phyloP scores from a whole-genome alignment of 1,139 yeast species.

The Blastobotrys malaysiensis region DNA sequence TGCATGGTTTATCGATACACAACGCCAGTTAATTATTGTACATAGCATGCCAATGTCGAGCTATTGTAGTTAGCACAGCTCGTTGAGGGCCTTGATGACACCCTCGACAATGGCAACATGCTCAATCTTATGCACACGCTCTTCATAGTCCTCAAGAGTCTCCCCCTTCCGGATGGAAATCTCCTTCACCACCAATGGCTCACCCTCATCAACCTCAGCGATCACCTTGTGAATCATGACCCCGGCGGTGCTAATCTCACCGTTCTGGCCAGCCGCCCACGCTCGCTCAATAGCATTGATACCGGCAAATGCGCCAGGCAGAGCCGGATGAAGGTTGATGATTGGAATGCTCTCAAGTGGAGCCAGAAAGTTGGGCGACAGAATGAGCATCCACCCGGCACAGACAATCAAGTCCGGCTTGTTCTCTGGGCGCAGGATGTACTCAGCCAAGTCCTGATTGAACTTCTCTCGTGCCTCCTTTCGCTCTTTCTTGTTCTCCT shows the following conservation, averaged over 20 bases:
- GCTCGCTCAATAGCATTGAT: conserved; percentile 96
- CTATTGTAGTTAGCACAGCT: conserved; percentile 25
- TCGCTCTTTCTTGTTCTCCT: conserved; percentile 54
- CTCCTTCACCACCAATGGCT: conserved; percentile 78
- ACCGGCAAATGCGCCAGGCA: conserved; percentile 96
- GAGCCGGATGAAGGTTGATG: conserved; percentile 91
- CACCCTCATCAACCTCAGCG: conserved; percentile 90
- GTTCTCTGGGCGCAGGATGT: conserved; percentile 42
- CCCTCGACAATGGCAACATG: conserved; percentile 94
- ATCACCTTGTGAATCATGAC: conserved; percentile 96
- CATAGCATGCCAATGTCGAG: conserved; percentile 8
- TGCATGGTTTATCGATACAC: no score
- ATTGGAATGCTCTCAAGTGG: conserved; percentile 70
- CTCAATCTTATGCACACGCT: conserved; percentile 76
- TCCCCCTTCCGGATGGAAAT: conserved; percentile 67
- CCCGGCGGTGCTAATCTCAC: conserved; percentile 74
- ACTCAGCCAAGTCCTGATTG: conserved; percentile 69
- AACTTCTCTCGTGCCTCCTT: conserved; percentile 58
- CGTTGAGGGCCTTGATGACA: conserved; percentile 53
- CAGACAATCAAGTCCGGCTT: conserved; percentile 85
- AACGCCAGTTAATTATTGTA: neutral
- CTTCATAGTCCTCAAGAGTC: conserved; percentile 70
- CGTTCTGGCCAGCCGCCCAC: conserved; percentile 88
- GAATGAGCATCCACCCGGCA: conserved; percentile 97
- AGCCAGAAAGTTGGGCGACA: conserved; percentile 67